Conservation (phyloP, 1,139 yeast genomes). For the Blastobotrys elegans region DNA sequence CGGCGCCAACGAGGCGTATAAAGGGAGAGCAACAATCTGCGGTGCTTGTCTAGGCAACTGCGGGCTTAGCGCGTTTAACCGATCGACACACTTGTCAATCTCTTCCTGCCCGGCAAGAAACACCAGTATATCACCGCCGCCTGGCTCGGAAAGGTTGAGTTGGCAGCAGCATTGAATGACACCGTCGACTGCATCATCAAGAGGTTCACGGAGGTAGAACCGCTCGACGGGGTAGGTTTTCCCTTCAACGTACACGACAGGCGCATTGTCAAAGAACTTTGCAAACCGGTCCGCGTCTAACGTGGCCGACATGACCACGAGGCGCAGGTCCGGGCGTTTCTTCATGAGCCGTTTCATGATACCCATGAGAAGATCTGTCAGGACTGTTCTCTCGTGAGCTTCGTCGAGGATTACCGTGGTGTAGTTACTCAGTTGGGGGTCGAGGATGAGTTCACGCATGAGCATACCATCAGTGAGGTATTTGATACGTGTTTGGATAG, state of each 20-base stretch:
- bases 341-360: slow-evolving; percentile 63
- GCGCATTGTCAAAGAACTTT: slow-evolving; percentile 69
- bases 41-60: slow-evolving; percentile 74
- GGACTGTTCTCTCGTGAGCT: slow-evolving; percentile 93
- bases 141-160: slow-evolving; percentile 67
- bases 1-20: slow-evolving; percentile 91
- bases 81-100: slow-evolving; percentile 75
- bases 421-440: slow-evolving; percentile 58
- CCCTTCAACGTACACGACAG: slow-evolving; percentile 82
- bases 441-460: slow-evolving; percentile 81
- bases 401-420: slow-evolving; percentile 85
- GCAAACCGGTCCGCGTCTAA: slow-evolving; percentile 89
- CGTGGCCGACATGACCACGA: slow-evolving; percentile 90
- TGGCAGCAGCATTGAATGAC: slow-evolving; percentile 72
- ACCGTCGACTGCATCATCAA: slow-evolving; percentile 81
- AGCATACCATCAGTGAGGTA: slow-evolving; percentile 98
- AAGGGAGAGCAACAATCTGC: slow-evolving; percentile 66
- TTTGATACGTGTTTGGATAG: slow-evolving; percentile 63
- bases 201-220: slow-evolving; percentile 52
- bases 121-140: slow-evolving; percentile 77
- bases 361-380: slow-evolving; percentile 87
- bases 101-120: slow-evolving; percentile 97
- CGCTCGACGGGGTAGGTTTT: slow-evolving; percentile 80
- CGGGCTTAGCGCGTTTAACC: slow-evolving; percentile 57
- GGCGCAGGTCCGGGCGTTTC: slow-evolving; percentile 40